Conservation (phyloP, 2,329 filamentous ascomycete genomes). For the Alternaria alternata region DNA sequence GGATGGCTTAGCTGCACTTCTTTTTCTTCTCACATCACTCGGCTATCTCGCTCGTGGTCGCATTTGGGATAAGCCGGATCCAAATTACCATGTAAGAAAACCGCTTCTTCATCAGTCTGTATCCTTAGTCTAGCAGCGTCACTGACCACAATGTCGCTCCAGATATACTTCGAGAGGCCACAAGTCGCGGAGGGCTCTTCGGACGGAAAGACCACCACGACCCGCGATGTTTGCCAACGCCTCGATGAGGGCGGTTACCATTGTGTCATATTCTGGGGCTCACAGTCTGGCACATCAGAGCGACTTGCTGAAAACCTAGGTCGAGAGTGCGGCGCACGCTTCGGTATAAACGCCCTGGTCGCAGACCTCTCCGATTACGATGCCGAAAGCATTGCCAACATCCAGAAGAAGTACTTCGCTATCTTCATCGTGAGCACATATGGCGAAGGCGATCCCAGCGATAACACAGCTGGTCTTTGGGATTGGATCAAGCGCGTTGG, state of each 20-base stretch:
- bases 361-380: constrained; percentile 61
- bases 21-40: constrained; percentile 48
- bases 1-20: constrained; percentile 49
- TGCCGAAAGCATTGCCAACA: constrained; percentile 47
- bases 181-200: constrained; percentile 51
- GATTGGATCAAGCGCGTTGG: constrained; percentile 46
- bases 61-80: constrained; percentile 60
- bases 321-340: constrained; percentile 52
- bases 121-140: background rate
- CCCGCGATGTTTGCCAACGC: constrained; percentile 58
- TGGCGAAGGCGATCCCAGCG: constrained; percentile 52
- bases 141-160: background rate
- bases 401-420: constrained; percentile 37
- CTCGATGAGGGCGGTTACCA: constrained; percentile 49
- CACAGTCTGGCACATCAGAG: constrained; percentile 59
- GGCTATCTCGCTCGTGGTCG: constrained; percentile 55
- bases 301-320: constrained; percentile 53
- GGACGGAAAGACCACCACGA: constrained; percentile 31
- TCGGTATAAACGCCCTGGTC: constrained; percentile 52
- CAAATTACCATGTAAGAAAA: constrained; percentile 50
- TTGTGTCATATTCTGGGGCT: constrained; percentile 59
- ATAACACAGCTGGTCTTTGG: constrained; percentile 49
- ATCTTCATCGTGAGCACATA: constrained; percentile 51
- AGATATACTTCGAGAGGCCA: constrained; percentile 59
- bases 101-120: background rate